Evolutionary conservation across 306 rosid genomes (phyloP), one percentile per base, ranked within the genome.

Genomic region (Dalbergia oliveri): DNA sequence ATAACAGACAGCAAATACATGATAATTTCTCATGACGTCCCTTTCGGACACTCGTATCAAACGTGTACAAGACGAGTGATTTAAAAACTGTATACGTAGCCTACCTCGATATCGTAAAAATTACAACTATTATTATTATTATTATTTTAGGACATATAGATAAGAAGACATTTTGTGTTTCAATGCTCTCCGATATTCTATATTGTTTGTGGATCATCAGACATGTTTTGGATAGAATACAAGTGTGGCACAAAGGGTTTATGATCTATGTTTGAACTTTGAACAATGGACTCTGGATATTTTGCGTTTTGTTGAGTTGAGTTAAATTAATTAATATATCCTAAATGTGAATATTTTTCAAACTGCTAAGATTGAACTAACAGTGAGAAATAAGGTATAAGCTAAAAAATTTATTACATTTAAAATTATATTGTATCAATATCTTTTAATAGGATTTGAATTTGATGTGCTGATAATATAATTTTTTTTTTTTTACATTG

Each of bases 1-100:
- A 78, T 54, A 13, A 33, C 9, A 57, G 74, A 35, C 4, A 83
- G 34, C 6, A 23, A 9, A 54, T 41, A 41, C 49, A 11, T 39
- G 41, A 54, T 56, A 4, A 23, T 35, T 60, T 65, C 66, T 54
- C 34, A 5, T n/a, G 14, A 49, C 9, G 86, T 89, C 88, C 45
- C 41, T 5, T 21, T 83, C 91, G 34, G 37, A 54, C 12, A 3
- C 53, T 72, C 66, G n/a, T 31, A 54, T 53, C 76, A 33, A 54
- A 72, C 62, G 51, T 19, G 12, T 54, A 53, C 23, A 51, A 50
- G 11, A 84, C 18, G 80, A 45, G 87, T 86, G 90, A 84, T 73
- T 78, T 6, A 65, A 60, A 82, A 86, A 31, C 73, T 0, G 47
- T 78, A 45, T 75, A 88, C 91, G 90, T 87, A 86, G 86, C 90